These are phyloP conservation scores for Hanseniaspora meyeri DNA, from an alignment of 805 yeast species.

Conservation along the genomic window DNA sequence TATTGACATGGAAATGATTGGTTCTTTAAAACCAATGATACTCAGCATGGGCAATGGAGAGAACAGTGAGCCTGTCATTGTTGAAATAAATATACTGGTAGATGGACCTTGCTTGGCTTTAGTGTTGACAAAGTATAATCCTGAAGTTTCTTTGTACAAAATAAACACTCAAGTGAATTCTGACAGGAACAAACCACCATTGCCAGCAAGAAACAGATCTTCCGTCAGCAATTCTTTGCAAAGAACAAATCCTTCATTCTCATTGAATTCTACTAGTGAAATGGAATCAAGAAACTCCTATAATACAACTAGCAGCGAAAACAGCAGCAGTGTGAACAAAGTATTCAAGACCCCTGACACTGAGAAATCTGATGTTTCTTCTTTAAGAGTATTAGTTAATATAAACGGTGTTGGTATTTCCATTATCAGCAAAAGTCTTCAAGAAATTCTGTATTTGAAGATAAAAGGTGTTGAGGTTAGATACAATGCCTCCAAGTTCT, in stretches of 20 bases:
- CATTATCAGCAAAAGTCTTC: slow-evolving; percentile 52
- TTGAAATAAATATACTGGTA: slow-evolving; percentile 84
- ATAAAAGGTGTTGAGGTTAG: slow-evolving; percentile 68
- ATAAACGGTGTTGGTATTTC: slow-evolving; percentile 85
- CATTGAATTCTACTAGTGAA: neutral
- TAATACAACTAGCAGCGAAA: slow-evolving; percentile 28
- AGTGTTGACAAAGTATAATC: slow-evolving; percentile 71
- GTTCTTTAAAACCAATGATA: slow-evolving; percentile 76
- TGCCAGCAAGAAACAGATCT: neutral
- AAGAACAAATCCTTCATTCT: neutral
- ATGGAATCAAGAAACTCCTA: neutral
- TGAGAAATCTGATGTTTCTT: slow-evolving; percentile 2
- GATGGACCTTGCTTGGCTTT: slow-evolving; percentile 92
- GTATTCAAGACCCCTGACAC: neutral
- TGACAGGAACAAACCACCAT: slow-evolving; percentile 15
- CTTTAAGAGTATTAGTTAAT: slow-evolving; percentile 36
- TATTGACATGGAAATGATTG: slow-evolving; percentile 84
- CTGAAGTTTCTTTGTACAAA: slow-evolving; percentile 64
- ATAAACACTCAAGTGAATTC: slow-evolving; percentile 18
- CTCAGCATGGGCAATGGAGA: slow-evolving; percentile 37
- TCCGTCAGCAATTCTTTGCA: neutral
- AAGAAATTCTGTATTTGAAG: slow-evolving; percentile 77
- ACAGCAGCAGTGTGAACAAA: slow-evolving; percentile 35
- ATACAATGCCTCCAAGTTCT: slow-evolving; percentile 71
- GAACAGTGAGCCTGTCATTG: slow-evolving; percentile 34